Conservation (phyloP, 352 stramenopile genomes). For the Pythium aquatile region DNA sequence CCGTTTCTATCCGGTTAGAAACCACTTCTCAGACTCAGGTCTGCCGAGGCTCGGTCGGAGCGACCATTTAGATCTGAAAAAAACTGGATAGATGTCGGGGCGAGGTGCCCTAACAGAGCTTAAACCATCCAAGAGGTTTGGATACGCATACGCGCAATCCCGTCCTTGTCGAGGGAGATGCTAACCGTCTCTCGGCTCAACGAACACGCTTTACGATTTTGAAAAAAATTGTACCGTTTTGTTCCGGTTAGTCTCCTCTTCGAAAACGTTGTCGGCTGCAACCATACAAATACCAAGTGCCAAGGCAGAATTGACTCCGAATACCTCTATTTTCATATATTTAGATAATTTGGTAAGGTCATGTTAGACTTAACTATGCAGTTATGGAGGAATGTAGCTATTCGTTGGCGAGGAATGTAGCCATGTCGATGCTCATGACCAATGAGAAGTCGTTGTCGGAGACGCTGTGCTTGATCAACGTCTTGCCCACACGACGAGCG, state of each 20-base stretch:
- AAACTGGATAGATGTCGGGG: slow-evolving; percentile 70
- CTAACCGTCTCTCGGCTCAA: slow-evolving; percentile 94
- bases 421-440: slow-evolving; percentile 32
- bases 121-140: slow-evolving; percentile 85
- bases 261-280: slow-evolving; percentile 24
- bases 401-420: slow-evolving; percentile 16
- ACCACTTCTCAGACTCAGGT: slow-evolving; percentile 1
- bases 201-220: slow-evolving; percentile 77
- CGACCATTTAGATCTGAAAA: slow-evolving; percentile 31
- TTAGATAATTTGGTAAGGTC: background rate
- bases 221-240: slow-evolving; percentile 22
- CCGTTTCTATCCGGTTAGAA: background rate
- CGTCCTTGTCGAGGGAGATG: slow-evolving; percentile 94
- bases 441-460: slow-evolving; percentile 22
- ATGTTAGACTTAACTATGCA: background rate
- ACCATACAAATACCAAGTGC: slow-evolving; percentile 24
- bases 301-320: accelerated
- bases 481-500: slow-evolving; percentile 35
- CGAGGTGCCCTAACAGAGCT: slow-evolving; percentile 54
- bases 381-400: slow-evolving; percentile 6
- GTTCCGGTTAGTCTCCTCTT: slow-evolving; percentile 26
- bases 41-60: background rate
- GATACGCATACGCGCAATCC: slow-evolving; percentile 84
- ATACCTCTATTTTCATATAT: slow-evolving; percentile 24
- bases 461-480: slow-evolving; percentile 30